phyloP scores from a whole-genome alignment of 2,329 filamentous ascomycete genomes.

The Pezicula rhizophila region DNA sequence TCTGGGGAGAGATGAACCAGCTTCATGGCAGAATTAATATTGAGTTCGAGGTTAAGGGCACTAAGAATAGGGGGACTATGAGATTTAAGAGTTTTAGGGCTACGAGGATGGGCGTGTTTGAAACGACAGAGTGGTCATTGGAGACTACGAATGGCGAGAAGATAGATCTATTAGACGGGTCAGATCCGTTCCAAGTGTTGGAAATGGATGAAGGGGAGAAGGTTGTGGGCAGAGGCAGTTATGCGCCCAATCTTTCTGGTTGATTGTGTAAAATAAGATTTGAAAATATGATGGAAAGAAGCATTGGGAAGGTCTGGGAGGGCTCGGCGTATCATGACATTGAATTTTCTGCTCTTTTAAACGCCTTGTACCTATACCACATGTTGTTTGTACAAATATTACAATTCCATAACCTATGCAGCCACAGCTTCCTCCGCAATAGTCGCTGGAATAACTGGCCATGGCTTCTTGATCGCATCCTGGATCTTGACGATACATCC shows the following conservation, averaged over 20 bases:
- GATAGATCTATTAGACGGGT: conserved; percentile 69
- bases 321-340: background rate
- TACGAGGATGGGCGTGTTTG: conserved; percentile 59
- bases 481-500: conserved; percentile 78
- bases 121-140: conserved; percentile 87
- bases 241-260: conserved; percentile 25
- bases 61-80: conserved; percentile 64
- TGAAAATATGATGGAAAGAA: conserved; percentile 5
- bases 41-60: conserved; percentile 78
- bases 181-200: conserved; percentile 60
- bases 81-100: conserved; percentile 72
- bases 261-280: conserved; percentile 11
- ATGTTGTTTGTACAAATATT: conserved; percentile 24
- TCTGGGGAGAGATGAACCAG: conserved; percentile 85
- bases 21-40: conserved; percentile 88
- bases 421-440: conserved; percentile 28
- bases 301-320: background rate
- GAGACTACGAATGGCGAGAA: conserved; percentile 53
- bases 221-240: conserved; percentile 31
- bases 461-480: conserved; percentile 85
- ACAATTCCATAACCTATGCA: conserved; percentile 13
- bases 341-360: conserved; percentile 17
- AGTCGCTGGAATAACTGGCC: conserved; percentile 51
- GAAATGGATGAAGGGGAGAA: conserved; percentile 36
- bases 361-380: conserved; percentile 18